These are phyloP conservation scores for Suhomyces choctaworum DNA, from an alignment of 1,139 yeast genomes.

Conservation along the genomic window DNA sequence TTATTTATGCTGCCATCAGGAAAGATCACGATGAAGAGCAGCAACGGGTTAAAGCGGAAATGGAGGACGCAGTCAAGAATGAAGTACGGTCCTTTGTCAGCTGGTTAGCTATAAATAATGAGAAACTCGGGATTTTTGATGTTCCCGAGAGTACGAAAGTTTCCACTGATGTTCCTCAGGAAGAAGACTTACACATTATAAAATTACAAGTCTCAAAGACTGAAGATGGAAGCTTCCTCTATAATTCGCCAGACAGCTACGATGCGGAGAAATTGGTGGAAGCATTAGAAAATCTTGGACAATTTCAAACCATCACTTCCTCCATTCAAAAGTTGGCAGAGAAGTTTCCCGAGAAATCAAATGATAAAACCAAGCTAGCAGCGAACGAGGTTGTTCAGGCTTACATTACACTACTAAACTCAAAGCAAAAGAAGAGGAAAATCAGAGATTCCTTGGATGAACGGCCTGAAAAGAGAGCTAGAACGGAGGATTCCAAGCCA, in stretches of 20 bases:
- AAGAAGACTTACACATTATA: not conserved
- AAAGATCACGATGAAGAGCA: constrained; percentile 23
- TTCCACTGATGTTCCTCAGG: constrained; percentile 7
- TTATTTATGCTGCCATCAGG: constrained; percentile 29
- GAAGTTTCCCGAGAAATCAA: constrained; percentile 1
- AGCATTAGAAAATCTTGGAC: constrained; percentile 5
- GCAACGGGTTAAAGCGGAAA: constrained; percentile 14
- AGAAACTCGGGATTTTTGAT: constrained; percentile 13
- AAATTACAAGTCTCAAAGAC: not conserved
- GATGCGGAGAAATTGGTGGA: constrained; percentile 1
- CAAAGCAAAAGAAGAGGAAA: constrained; percentile 12
- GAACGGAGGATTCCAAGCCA: constrained; percentile 5
- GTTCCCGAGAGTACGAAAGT: not conserved
- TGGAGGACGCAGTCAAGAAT: constrained; percentile 15
- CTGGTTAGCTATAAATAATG: constrained; percentile 21
- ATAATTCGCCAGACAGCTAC: not conserved
- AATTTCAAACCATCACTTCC: constrained; percentile 7
- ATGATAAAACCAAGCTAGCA: not conserved
- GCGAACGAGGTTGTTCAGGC: constrained; percentile 6
- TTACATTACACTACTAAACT: constrained; percentile 7
- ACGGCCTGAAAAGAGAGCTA: constrained; percentile 4
- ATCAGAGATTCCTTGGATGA: constrained; percentile 9
- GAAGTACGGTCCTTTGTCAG: constrained; percentile 18
- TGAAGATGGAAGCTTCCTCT: constrained; percentile 5
- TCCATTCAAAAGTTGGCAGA: constrained; percentile 4